phyloP scores from a whole-genome alignment of 371 early-diverging fungal genomes.

The Apophysomyces ossiformis region DNA sequence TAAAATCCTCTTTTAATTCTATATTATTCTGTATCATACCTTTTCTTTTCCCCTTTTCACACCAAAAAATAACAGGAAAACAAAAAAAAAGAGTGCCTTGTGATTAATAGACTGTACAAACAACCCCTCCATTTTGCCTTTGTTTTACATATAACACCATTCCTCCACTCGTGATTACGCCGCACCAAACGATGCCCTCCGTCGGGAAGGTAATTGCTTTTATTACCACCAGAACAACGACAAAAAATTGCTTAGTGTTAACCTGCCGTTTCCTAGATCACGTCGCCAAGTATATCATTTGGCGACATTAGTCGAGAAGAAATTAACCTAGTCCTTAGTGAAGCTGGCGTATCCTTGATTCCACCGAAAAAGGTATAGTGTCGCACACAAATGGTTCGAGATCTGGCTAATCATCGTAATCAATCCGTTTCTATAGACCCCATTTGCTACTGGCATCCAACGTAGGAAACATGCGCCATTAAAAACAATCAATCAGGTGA shows the following conservation, averaged over 20 bases:
- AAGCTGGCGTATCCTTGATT: conserved; percentile 46
- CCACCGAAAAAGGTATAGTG: conserved; percentile 49
- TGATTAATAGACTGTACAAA: conserved; percentile 11
- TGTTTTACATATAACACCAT: conserved; percentile 7
- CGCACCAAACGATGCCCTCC: conserved; percentile 12
- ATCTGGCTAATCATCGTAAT: conserved; percentile 4
- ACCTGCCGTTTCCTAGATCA: conserved; percentile 1
- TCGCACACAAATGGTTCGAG: background rate
- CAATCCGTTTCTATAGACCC: conserved; percentile 27
- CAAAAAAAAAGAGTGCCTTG: conserved; percentile 4
- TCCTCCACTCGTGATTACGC: conserved; percentile 1
- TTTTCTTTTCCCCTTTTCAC: background rate
- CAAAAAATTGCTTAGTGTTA: no score
- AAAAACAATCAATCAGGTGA: conserved; percentile 9
- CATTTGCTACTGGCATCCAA: conserved; percentile 43
- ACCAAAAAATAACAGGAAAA: background rate
- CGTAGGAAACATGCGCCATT: conserved; percentile 21
- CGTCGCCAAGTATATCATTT: conserved; percentile 46
- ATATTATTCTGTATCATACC: conserved; percentile 5
- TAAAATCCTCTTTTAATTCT: conserved; percentile 3
- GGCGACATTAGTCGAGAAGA: conserved; percentile 66
- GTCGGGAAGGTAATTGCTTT: conserved; percentile 11
- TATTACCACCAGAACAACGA: background rate
- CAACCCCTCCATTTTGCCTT: background rate
- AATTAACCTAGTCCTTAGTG: conserved; percentile 58